Evolutionary conservation across 2,329 filamentous ascomycete species (phyloP), one percentile per base, ranked within the genome.

Genomic region (Arthrobotrys sinensis): DNA sequence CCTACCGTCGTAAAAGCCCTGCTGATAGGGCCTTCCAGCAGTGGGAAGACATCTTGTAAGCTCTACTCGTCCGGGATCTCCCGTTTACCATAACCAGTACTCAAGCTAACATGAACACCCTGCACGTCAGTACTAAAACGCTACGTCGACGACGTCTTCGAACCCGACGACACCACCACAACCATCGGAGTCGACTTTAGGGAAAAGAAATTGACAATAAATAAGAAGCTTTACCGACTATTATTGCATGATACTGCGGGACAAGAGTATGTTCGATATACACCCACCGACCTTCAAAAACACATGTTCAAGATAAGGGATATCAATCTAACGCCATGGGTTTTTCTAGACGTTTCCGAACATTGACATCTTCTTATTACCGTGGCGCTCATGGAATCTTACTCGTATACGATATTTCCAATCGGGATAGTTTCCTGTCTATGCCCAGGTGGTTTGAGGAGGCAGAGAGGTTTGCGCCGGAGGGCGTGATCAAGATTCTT

Each of bases 121-220:
- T 28, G 24, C 24, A 28, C 24, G 24, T 28, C 24, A 88, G 87
- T 89, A 77, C 83, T 89, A 55, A 85, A 87, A 76, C 84, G 87
- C 81, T 89, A 89, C 80, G 88, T 87, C 82, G 87, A 89, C 79
- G 87, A 89, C 81, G 87, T 88, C 80, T 89, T 88, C 80, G 88
- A 89, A 75, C 85, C 87, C 4, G 87, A 89, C 81, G 86, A 85
- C 40, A 86, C 87, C 3, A 86, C 87, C 5, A 87, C 88, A 4
- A 89, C 88, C 1, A 89, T 89, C 79, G 88, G 88, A 34, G 87
- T 89, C 76, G 88, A 89, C 81, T 89, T 88, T 83, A 88, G 88
- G 83, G 87, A 88, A 67, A 89, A 89, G 81, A 88, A 85, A 62
- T 83, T 89, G 43, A 86, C 86, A 12, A 85, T 89, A 70, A 85